Evolutionary conservation across 768 basidiomycete genomes (phyloP).

Genomic region (Mycena epipterygia): DNA sequence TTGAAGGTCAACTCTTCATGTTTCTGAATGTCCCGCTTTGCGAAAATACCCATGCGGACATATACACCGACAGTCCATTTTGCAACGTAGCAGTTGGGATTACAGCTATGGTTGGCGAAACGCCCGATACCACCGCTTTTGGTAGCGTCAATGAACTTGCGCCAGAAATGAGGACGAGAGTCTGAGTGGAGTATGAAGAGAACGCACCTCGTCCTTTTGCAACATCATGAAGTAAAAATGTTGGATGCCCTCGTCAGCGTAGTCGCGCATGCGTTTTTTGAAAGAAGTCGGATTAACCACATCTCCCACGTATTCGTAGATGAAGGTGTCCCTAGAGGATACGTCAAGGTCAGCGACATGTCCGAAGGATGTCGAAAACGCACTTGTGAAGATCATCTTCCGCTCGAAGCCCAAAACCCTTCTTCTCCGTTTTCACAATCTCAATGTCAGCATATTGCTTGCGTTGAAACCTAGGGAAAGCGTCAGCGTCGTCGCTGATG

Average conservation of each 20-base stretch:
- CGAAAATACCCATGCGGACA: conserved; percentile 98
- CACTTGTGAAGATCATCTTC: conserved; percentile 75
- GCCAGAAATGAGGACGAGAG: neutral
- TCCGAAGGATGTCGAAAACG: conserved; percentile 41
- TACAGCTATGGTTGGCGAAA: conserved; percentile 98
- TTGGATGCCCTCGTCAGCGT: conserved; percentile 91
- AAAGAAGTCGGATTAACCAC: conserved; percentile 91
- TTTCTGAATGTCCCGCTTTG: conserved; percentile 82
- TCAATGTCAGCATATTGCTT: conserved; percentile 89
- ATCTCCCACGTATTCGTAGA: conserved; percentile 98
- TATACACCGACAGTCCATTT: conserved; percentile 95
- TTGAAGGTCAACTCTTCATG: conserved; percentile 97
- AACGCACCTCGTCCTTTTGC: conserved; percentile 93
- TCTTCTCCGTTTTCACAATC: conserved; percentile 94
- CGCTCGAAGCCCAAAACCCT: conserved; percentile 94
- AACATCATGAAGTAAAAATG: conserved; percentile 99
- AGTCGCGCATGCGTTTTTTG: conserved; percentile 93
- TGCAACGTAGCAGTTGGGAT: conserved; percentile 97
- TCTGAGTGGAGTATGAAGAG: neutral
- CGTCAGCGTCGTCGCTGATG: conserved; percentile 25
- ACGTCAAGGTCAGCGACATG: conserved; percentile 2
- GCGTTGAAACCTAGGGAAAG: conserved; percentile 79
- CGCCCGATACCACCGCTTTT: conserved; percentile 97
- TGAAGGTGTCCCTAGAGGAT: conserved; percentile 81
- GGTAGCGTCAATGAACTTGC: conserved; percentile 97